Evolutionary conservation across 768 basidiomycete genomes (phyloP).

Genomic region (Sutorius australiensis): DNA sequence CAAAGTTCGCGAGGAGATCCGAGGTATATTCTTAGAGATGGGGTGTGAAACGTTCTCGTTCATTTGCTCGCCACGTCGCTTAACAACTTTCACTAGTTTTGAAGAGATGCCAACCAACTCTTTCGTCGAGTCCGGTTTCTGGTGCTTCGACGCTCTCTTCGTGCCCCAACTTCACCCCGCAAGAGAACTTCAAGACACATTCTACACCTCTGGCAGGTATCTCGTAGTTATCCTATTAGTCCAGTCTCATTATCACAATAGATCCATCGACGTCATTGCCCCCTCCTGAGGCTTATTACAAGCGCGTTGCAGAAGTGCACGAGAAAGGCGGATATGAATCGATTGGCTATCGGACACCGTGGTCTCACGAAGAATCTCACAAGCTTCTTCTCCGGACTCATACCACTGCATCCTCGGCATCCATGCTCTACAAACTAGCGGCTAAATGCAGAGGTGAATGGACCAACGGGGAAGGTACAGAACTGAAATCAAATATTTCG

Average conservation of each 20-base stretch:
- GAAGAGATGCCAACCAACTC: conserved; percentile 97
- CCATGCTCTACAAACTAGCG: conserved; percentile 93
- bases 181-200: conserved; percentile 95
- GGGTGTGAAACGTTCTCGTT: conserved; percentile 54
- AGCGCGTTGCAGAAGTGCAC: conserved; percentile 79
- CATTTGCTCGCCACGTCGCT: background rate
- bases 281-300: conserved; percentile 81
- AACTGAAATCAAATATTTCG: conserved; percentile 2
- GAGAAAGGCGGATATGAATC: conserved; percentile 88
- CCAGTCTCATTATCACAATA: conserved; percentile 26
- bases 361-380: conserved; percentile 87
- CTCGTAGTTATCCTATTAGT: background rate
- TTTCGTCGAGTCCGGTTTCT: conserved; percentile 97
- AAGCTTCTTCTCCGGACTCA: conserved; percentile 95
- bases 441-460: conserved; percentile 70
- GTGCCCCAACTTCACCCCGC: conserved; percentile 99
- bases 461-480: conserved; percentile 35
- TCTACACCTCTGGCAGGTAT: conserved; percentile 84
- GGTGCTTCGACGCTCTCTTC: conserved; percentile 98
- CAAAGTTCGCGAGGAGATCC: conserved; percentile 96
- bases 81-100: conserved; percentile 54
- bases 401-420: conserved; percentile 90
- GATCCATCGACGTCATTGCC: conserved; percentile 76
- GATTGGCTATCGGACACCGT: conserved; percentile 95
- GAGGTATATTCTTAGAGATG: conserved; percentile 99